These are phyloP conservation scores for Suhomyces chickasaworum DNA, from an alignment of 1,139 yeast species.

Conservation along the genomic window DNA sequence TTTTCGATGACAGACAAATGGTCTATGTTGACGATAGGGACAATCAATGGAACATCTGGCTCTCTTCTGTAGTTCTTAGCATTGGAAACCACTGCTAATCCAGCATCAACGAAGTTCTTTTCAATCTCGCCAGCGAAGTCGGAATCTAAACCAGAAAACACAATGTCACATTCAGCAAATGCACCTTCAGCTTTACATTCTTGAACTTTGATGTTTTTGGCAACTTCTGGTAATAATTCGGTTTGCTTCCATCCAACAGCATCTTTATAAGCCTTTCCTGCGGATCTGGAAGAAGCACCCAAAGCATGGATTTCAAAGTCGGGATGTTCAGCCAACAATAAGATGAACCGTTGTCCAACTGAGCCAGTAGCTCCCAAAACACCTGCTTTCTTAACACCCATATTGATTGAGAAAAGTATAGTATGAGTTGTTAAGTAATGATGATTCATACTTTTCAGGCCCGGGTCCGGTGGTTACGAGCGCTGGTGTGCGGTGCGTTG, in stretches of 20 bases:
- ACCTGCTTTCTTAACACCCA: conserved; percentile 60
- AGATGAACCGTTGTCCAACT: conserved; percentile 94
- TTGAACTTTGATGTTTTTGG: conserved; percentile 62
- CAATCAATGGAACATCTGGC: conserved; percentile 85
- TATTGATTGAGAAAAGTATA: conserved; percentile 5
- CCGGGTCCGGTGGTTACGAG: conserved; percentile 13
- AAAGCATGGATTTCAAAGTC: conserved; percentile 81
- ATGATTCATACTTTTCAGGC: conserved; percentile 13
- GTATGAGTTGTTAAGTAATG: neutral
- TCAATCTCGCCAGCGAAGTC: conserved; percentile 94
- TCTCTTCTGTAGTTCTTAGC: conserved; percentile 96
- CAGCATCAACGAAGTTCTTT: conserved; percentile 76
- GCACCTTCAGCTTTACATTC: conserved; percentile 74
- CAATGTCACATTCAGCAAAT: conserved; percentile 88
- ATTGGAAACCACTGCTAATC: conserved; percentile 84
- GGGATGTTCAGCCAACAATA: conserved; percentile 83
- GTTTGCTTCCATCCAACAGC: conserved; percentile 98
- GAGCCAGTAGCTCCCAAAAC: conserved; percentile 98
- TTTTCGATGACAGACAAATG: conserved; percentile 77
- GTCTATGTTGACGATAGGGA: conserved; percentile 94
- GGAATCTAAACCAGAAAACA: conserved; percentile 92
- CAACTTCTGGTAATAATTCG: conserved; percentile 69
- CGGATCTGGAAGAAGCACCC: conserved; percentile 94
- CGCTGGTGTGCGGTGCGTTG: too few species aligned
- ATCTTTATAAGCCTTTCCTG: conserved; percentile 81